Base-by-base conservation (phyloP, 495 filamentous ascomycete genomes). In the Aspergillus funiculosus region DNA sequence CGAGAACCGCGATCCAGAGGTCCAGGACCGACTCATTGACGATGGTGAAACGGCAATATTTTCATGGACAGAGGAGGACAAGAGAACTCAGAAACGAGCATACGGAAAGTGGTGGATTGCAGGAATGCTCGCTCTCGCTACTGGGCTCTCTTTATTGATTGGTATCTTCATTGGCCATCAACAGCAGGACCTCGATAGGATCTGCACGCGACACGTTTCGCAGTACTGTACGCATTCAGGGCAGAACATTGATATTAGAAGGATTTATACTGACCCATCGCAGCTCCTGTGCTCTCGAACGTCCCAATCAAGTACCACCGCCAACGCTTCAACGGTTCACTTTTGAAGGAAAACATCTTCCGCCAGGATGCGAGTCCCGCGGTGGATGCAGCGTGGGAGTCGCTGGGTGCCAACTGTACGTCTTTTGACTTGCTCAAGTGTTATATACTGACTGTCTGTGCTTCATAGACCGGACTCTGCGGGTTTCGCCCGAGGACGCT, bases 341-440 rank as follows among this genome's bases (percentile, higher is more conserved):
- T 79, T 3, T 26, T 79, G 15, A 67, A 76, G 14, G 68, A 77
- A 39, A 75, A 76, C 34, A 60, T 71, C 18, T 82, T 70, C 52
- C 73, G 77, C 9, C 63, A 71, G 39, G 46, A 64, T 27, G 73
- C 71, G 0, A 64, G 71, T 13, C 72, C 74, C 0, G 75, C 76
- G 43, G 75, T 79, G 2, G 78, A 82, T 52, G 74, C 67, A 2
- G 77, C 76, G 3, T 82, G 78, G 78, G 66, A 67, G 24, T 64
- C 73, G 2, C 51, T 82, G 0, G 78, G 78, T 2, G 60, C 71
- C 0, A 64, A 78, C 31, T 79, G 73, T 76, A 38, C 39, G 61
- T 52, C 9, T n/a, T 4, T 5, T 2, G 9, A 7, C 1, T 9
- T 24, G 0, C 4, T 8, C 9, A 20, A 35, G 1, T 34, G 11